A percentile compares a stretch with the other conserved stretches of the same genome.
Conservation (phyloP, 2,329 filamentous ascomycete species). For the Sclerotinia trifoliorum region DNA sequence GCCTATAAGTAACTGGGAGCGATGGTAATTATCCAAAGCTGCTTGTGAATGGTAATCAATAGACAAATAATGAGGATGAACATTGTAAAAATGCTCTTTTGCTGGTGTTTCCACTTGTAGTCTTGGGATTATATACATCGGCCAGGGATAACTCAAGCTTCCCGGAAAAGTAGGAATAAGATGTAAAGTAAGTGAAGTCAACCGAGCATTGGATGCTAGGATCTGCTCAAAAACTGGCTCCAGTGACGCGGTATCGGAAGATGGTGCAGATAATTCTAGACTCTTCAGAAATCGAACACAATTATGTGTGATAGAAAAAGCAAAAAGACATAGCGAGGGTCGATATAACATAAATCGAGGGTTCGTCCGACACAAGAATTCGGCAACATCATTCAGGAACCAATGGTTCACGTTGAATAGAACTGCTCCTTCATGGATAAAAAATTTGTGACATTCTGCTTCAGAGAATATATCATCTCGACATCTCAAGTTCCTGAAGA, state of each 20-base stretch:
- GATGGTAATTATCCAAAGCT: slow-evolving; percentile 18
- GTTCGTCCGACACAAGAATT: slow-evolving; percentile 19
- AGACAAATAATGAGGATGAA: slow-evolving; percentile 19
- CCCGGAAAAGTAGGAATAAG: slow-evolving; percentile 18
- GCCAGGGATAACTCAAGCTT: slow-evolving; percentile 16
- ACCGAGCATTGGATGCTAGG: slow-evolving; percentile 5
- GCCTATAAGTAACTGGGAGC: slow-evolving; percentile 15
- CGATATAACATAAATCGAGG: slow-evolving; percentile 21
- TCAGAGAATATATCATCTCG: slow-evolving; percentile 17
- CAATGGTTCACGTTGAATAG: slow-evolving; percentile 17
- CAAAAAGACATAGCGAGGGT: slow-evolving; percentile 18
- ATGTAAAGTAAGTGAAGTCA: slow-evolving; percentile 17
- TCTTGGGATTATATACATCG: slow-evolving; percentile 21
- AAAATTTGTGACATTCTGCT: slow-evolving; percentile 19
- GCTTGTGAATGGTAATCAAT: slow-evolving; percentile 18
- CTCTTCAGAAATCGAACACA: slow-evolving; percentile 19
- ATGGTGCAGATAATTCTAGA: slow-evolving; percentile 16
- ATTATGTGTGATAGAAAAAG: slow-evolving; percentile 12
- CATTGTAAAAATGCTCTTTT: slow-evolving; percentile 18
- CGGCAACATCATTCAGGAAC: slow-evolving; percentile 18
- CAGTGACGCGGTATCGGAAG: slow-evolving; percentile 7
- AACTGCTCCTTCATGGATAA: slow-evolving; percentile 14
- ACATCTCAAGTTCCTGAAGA: slow-evolving; percentile 20
- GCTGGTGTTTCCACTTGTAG: slow-evolving; percentile 3
- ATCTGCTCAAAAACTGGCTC: slow-evolving; percentile 19